Evolutionary conservation across 495 filamentous ascomycete genomes (phyloP).

Genomic region (Pseudoneurospora amorphoporcata): DNA sequence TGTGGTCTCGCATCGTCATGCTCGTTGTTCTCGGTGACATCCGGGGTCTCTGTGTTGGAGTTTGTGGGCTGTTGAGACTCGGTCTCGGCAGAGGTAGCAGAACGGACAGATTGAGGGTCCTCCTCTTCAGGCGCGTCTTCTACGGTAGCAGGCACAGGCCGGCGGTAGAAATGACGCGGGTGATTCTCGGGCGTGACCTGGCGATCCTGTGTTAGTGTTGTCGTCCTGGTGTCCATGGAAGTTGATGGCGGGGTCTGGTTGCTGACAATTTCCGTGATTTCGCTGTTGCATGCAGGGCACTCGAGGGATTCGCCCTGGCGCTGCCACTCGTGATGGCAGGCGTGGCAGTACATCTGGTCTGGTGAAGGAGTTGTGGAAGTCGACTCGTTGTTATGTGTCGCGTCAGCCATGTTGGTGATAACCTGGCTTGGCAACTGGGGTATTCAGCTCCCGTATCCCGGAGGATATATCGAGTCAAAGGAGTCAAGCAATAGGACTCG

Average conservation of each 20-base stretch:
- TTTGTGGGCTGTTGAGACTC: background rate
- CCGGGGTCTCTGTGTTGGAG: background rate
- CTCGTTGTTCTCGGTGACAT: background rate
- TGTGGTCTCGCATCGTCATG: background rate
- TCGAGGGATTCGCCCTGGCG: conserved; percentile 9
- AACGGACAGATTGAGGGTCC: background rate
- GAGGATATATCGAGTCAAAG: background rate
- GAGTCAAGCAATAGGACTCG: background rate
- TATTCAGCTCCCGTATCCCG: background rate
- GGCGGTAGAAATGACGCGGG: conserved; percentile 16
- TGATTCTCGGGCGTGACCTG: conserved; percentile 14
- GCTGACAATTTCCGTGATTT: conserved; percentile 17
- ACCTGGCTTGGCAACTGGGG: background rate
- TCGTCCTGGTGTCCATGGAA: background rate
- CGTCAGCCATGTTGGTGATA: conserved; percentile 4
- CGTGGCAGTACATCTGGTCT: conserved; percentile 17
- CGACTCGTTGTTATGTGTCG: background rate
- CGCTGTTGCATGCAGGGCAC: conserved; percentile 14
- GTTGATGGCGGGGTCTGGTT: background rate
- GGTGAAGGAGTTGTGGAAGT: background rate
- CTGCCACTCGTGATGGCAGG: conserved; percentile 20
- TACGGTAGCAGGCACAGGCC: background rate
- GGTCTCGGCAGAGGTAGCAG: background rate
- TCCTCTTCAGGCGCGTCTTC: background rate
- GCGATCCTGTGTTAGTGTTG: conserved; percentile 1